Base-by-base conservation (phyloP, 495 filamentous ascomycete species). In the Hypoxylon fuscum region DNA sequence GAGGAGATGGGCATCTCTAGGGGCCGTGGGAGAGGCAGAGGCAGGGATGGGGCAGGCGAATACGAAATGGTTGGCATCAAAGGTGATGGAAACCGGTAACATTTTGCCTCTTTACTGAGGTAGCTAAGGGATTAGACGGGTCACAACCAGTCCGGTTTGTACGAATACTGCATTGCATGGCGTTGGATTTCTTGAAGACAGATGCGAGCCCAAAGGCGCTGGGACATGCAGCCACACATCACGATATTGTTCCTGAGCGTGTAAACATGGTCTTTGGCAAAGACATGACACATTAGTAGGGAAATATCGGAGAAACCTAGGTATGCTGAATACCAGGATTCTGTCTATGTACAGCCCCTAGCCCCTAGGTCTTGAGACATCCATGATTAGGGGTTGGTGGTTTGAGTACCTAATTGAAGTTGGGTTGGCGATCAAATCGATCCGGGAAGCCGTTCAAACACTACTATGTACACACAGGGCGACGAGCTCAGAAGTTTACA, bases 61-160 rank as follows among this genome's bases (percentile, higher is more conserved):
- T 97, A 96, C 76, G 92, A 96, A 75, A 89, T 96, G 92, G 87
- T 89, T 48, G 80, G 69, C 31, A 67, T 77, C 51, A 70, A 66
- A 34, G 41, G 53, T 20, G 43, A 64, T 27, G 55, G 52, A 20
- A 38, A 40, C 25, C 52, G 52, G 46, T 62, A 34, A 45, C 46
- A 51, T 21, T 27, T 27, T 43, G 27, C 22, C 17, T 23, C 20
- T n/a, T n/a, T 41, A 32, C 20, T 20, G 31, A 14, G 32, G 18
- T 22, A n/a, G 10, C 34, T 50, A 9, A 20, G 44, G 32, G 38
- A 46, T 27, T 31, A 3, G 25, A 43, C 32, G 27, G 27, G 22
- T 29, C 21, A 31, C 41, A 27, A 31, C 37, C 25, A 14, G 51
- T 18, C 27, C 22, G 44, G 41, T 25, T 56, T 66, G 62, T 66